Conservation (phyloP, 1,284 basidiomycete genomes). For the Pseudozyma sp. region DNA sequence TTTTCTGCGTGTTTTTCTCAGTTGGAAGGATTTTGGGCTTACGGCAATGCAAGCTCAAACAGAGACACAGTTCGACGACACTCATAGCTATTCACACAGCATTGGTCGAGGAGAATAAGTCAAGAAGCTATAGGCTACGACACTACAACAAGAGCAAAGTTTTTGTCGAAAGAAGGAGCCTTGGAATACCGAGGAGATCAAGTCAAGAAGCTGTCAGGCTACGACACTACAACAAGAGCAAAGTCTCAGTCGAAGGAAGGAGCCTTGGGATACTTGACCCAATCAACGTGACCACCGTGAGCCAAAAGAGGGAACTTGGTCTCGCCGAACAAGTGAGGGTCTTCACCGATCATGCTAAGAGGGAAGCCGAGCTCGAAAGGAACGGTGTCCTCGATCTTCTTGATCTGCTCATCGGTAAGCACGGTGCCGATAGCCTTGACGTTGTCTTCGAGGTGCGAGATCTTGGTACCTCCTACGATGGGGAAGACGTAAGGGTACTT, state of each 20-base stretch:
- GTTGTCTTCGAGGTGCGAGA: slow-evolving; percentile 56
- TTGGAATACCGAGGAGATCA: slow-evolving; percentile 11
- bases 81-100: too few species aligned
- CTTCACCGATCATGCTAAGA: slow-evolving; percentile 28
- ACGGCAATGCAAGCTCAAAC: not conserved
- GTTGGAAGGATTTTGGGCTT: not conserved
- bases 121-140: too few species aligned
- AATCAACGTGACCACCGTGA: slow-evolving; percentile 48
- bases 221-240: not conserved
- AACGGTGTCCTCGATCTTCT: slow-evolving; percentile 47
- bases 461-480: slow-evolving; percentile 54
- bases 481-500: slow-evolving; percentile 50
- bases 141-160: not conserved
- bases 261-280: slow-evolving; percentile 46
- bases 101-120: too few species aligned
- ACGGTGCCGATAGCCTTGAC: slow-evolving; percentile 46
- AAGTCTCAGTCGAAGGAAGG: slow-evolving; percentile 29
- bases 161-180: slow-evolving; percentile 37
- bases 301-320: slow-evolving; percentile 21
- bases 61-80: not conserved
- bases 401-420: slow-evolving; percentile 52
- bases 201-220: too few species aligned
- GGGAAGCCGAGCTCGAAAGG: slow-evolving; percentile 65
- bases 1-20: not conserved
- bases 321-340: slow-evolving; percentile 37